Percentiles rank a stretch among this genome's conserved stretches.
Evolutionary conservation across 768 basidiomycete genomes (phyloP).

Genomic region (Fomitopsis serialis): DNA sequence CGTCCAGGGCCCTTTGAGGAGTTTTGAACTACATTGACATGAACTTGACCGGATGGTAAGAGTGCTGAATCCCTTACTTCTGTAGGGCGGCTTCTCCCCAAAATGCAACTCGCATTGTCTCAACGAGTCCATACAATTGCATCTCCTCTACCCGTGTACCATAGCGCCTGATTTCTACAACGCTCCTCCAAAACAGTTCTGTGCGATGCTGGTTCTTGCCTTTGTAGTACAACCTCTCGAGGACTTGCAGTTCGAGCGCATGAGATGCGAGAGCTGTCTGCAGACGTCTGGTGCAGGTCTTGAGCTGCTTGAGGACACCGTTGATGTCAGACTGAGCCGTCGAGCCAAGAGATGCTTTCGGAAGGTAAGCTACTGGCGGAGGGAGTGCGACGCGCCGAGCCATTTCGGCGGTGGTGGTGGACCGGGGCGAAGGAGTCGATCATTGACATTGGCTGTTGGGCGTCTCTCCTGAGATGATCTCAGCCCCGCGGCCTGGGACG

Average conservation of each 20-base stretch:
- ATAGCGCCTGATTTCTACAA: conserved; percentile 55
- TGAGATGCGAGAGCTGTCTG: conserved; percentile 37
- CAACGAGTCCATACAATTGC: conserved; percentile 19
- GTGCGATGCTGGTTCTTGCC: conserved; percentile 73
- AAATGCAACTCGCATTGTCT: conserved; percentile 43
- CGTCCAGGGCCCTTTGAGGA: conserved; percentile 60
- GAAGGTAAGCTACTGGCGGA: conserved; percentile 5
- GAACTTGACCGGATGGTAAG: not conserved
- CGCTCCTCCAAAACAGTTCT: conserved; percentile 66
- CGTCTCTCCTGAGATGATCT: not conserved
- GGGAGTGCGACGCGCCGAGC: conserved; percentile 10
- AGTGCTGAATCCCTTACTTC: conserved; percentile 30
- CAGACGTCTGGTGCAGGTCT: conserved; percentile 46
- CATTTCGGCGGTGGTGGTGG: conserved; percentile 9
- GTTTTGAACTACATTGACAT: conserved; percentile 37
- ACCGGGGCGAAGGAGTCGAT: not conserved
- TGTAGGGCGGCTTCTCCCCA: conserved; percentile 33
- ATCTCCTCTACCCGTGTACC: conserved; percentile 28
- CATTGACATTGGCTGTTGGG: not conserved
- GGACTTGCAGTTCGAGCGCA: conserved; percentile 48
- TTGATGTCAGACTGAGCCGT: conserved; percentile 39
- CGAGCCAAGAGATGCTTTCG: conserved; percentile 16
- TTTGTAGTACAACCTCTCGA: conserved; percentile 72
- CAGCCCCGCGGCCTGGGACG: not conserved
- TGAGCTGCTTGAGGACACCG: conserved; percentile 55